phyloP scores from a whole-genome alignment of 1,284 basidiomycete genomes.

The Boletellus deceptivus region DNA sequence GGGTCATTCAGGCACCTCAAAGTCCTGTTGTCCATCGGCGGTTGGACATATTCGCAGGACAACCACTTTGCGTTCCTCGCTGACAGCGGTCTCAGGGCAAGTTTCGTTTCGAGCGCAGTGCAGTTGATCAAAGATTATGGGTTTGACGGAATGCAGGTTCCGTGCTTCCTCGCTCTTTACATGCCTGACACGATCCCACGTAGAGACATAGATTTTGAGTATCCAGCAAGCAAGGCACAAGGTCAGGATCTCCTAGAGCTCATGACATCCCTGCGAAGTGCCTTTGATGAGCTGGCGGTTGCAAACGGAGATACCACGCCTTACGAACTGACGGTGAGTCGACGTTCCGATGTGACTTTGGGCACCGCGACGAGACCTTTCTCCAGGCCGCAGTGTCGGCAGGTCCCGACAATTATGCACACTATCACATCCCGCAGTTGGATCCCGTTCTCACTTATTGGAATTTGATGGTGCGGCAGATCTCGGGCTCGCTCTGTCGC shows the following conservation, averaged over 20 bases:
- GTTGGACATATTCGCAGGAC: slow-evolving; percentile 68
- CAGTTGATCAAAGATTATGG: slow-evolving; percentile 82
- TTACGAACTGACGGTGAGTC: slow-evolving; percentile 52
- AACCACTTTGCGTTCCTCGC: slow-evolving; percentile 68
- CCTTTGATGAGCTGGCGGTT: slow-evolving; percentile 49
- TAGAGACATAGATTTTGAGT: slow-evolving; percentile 73
- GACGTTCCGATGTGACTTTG: neutral
- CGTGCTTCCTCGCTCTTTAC: neutral
- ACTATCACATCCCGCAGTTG: slow-evolving; percentile 71
- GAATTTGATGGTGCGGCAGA: slow-evolving; percentile 80
- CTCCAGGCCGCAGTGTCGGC: slow-evolving; percentile 50
- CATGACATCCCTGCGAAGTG: slow-evolving; percentile 53
- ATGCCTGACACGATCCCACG: neutral
- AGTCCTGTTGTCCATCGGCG: slow-evolving; percentile 76
- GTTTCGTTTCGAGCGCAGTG: slow-evolving; percentile 73
- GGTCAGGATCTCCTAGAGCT: slow-evolving; percentile 62
- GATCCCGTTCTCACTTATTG: slow-evolving; percentile 75
- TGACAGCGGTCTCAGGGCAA: slow-evolving; percentile 51
- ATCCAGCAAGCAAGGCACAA: slow-evolving; percentile 48
- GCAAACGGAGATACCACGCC: slow-evolving; percentile 59
- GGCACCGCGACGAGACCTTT: neutral
- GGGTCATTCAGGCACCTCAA: slow-evolving; percentile 63
- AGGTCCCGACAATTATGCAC: slow-evolving; percentile 64
- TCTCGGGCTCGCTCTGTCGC: neutral
- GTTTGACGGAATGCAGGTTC: slow-evolving; percentile 75